Conservation (phyloP, 1,284 basidiomycete species). For the Malassezia slooffiae region DNA sequence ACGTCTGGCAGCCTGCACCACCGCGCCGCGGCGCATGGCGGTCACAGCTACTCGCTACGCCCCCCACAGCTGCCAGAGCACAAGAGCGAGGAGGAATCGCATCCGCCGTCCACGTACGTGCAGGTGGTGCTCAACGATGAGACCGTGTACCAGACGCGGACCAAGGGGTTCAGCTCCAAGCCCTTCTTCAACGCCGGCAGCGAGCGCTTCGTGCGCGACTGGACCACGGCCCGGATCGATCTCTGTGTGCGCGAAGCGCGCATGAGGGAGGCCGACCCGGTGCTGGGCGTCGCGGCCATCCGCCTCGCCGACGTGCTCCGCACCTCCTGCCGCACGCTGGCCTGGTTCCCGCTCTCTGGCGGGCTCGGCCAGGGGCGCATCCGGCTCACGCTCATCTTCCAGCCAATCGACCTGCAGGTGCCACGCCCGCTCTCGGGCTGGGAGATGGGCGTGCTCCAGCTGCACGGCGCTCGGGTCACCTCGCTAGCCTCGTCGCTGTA, state of each 20-base stretch:
- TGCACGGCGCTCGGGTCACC: conserved; percentile 19
- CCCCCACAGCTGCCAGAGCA: no score
- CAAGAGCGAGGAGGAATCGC: conserved; percentile 14
- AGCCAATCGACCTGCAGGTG: conserved; percentile 27
- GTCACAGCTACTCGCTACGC: no score
- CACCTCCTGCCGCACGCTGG: conserved; percentile 19
- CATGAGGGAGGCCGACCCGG: conserved; percentile 33
- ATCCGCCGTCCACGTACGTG: conserved; percentile 32
- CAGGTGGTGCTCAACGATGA: conserved; percentile 41
- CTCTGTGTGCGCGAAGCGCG: conserved; percentile 58
- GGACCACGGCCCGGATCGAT: conserved; percentile 58
- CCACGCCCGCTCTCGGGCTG: conserved; percentile 34
- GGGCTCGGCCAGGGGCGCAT: conserved; percentile 37
- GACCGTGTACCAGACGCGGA: conserved; percentile 32
- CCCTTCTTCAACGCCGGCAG: conserved; percentile 63
- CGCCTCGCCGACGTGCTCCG: conserved; percentile 26
- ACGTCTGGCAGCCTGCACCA: conserved; percentile 22
- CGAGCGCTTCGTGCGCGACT: conserved; percentile 63
- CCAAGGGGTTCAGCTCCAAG: conserved; percentile 50
- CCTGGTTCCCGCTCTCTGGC: conserved; percentile 31
- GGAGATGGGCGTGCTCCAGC: conserved; percentile 34
- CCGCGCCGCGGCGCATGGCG: conserved; percentile 23
- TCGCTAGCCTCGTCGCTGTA: conserved; percentile 22
- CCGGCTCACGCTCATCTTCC: conserved; percentile 29
- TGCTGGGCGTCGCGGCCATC: conserved; percentile 33